Evolutionary conservation across 768 basidiomycete genomes (phyloP), one percentile per base, ranked within the genome.

Genomic region (Suillus weaverae): DNA sequence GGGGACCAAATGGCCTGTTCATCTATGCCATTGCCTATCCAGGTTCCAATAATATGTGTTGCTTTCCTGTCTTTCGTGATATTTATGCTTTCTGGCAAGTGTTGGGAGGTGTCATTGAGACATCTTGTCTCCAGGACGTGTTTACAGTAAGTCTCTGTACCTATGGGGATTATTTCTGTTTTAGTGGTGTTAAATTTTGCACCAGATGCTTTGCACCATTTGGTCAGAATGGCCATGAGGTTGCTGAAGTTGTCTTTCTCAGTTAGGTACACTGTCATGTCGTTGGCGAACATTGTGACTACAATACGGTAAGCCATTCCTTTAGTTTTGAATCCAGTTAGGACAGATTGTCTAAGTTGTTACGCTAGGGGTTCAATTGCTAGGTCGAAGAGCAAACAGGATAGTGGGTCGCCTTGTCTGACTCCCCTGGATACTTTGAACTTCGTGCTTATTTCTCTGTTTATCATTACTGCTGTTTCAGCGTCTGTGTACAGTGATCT

Each of bases 111-210:
- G 1, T 26, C 26, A 26, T 26, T 26, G 26, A 26, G 26, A 2
- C 2, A 2, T 26, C 26, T 26, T 26, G 26, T 26, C 26, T 26
- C 10, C 11, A 13, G 1, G 11, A 22, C 1, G n/a, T 5, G 0
- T 8, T 26, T 26, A 26, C 26, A 2, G 26, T 26, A 26, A 26
- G 26, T 22, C 11, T 5, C 13, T 0, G 36, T 70, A 59, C 81
- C 80, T 0, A 81, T 69, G 0, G 79, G 80, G 1, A 82, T 70
- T 0, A 81, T 66, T 39, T 78, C 74, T 0, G 81, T 83, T 66
- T 85, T 85, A 1, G 4, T 0, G 0, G 69, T 62, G 60, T 83
- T 84, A 67, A 83, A 84, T 46, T 77, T 79, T 0, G 81, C 82
- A 80, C 46, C 22, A 0, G 46, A 48, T 0, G 64, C 65, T 0